Evolutionary conservation across 2,329 filamentous ascomycete genomes (phyloP), one percentile per base, ranked within the genome.

Genomic region (Aspergillus amoenus): DNA sequence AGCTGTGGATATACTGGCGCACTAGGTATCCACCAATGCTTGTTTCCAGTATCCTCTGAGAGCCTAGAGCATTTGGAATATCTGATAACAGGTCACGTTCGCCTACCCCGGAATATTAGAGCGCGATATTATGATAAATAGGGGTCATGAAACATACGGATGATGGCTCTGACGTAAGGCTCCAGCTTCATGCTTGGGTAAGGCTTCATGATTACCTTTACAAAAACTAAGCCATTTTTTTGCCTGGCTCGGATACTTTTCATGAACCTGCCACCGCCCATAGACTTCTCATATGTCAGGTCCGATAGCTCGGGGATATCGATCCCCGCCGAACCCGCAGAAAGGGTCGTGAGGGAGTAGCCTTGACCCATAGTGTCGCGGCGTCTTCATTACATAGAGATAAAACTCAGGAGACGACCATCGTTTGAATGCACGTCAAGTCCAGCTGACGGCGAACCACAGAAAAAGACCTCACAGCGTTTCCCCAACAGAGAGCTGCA

Each of bases 171-270:
- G 68, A 89, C 88, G 76, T 96, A 96, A 61, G 86, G 79, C 61
- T 89, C 87, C 62, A 97, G 83, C 60, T 90, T 85, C 78, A 96
- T 88, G 62, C 87, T 86, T 24, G 88, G 83, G 71, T 92, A 95
- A 3, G 93, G 92, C 76, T 99, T 99, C 74, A 95, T 90, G 56
- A 96, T 88, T 30, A 96, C 89, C 77, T 97, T 97, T 70, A 95
- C 92, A 55, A 97, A 87, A 17, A 96, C 93, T 41, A 97, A 82
- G 55, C 94, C 93, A 79, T 96, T 90, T 68, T 89, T 89, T 72
- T 96, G 91, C 49, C 92, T 85, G 22, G 93, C 94, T 63, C 93
- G 87, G 63, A 97, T 93, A 62, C 91, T 94, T 76, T 97, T 97
- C 88, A 99, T 94, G 69, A 99, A 97, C 39, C 94, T 87, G 22